Evolutionary conservation across 108 stramenopile genomes (phyloP).

Genomic region (Pseudonitzschia delicatissima): DNA sequence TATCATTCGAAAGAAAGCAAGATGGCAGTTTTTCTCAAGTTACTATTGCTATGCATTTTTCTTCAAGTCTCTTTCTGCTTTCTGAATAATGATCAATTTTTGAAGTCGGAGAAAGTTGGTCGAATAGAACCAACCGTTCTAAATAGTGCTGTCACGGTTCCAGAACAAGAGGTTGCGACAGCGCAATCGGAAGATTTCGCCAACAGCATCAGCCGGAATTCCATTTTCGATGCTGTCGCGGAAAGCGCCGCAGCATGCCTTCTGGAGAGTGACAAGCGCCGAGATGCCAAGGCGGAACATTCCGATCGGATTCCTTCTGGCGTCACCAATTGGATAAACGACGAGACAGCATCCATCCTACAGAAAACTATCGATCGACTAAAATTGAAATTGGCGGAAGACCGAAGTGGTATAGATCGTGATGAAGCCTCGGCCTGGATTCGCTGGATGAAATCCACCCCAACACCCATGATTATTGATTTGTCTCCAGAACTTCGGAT

Average conservation of each 20-base stretch:
- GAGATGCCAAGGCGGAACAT: slow-evolving; percentile 50
- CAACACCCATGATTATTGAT: slow-evolving; percentile 64
- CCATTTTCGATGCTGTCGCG: slow-evolving; percentile 50
- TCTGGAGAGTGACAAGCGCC: slow-evolving; percentile 57
- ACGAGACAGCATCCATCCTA: slow-evolving; percentile 53
- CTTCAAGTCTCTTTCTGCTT: not conserved
- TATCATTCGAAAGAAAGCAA: too few relatives aligned
- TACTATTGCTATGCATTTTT: not conserved
- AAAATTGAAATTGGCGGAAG: slow-evolving; percentile 32
- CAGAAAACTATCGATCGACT: slow-evolving; percentile 50
- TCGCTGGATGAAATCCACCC: slow-evolving; percentile 74
- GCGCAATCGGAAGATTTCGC: too few relatives aligned
- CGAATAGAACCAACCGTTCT: not conserved
- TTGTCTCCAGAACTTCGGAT: slow-evolving; percentile 41
- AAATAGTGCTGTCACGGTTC: not conserved
- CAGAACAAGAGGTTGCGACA: not conserved
- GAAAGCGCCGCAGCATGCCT: slow-evolving; percentile 49
- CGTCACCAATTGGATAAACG: slow-evolving; percentile 80
- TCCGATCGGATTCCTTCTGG: slow-evolving; percentile 34
- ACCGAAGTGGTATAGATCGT: slow-evolving; percentile 39
- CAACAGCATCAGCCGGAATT: not conserved
- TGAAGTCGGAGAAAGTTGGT: not conserved
- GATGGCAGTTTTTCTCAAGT: not conserved
- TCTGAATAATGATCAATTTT: not conserved
- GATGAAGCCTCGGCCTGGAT: slow-evolving; percentile 60